Base-by-base conservation (phyloP, 2,329 filamentous ascomycete species). In the Lasiodiplodia sp. region DNA sequence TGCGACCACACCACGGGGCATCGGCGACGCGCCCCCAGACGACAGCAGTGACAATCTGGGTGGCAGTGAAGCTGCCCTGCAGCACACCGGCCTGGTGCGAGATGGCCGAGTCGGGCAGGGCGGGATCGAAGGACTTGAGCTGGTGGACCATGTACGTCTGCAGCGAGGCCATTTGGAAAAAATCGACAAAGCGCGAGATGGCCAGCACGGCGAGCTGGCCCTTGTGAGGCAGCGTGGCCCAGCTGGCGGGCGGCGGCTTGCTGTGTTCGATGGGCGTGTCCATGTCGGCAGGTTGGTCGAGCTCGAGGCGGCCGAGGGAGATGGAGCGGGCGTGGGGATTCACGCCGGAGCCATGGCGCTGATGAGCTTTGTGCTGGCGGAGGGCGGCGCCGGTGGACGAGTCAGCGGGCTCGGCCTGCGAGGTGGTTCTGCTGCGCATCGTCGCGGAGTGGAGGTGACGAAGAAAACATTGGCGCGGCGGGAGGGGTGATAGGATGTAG, bases 71-170 rank as follows among this genome's bases (percentile, higher is more conserved):
- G 21, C 78, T 75, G 40, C 79, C 80, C 68, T 80, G 79, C 18
- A 82, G 70, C 60, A 81, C 75, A 62, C 80, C 80, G 5, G 80
- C 78, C 69, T 82, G 80, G 70, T 81, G 79, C 31, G 80, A 79
- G 51, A 82, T 80, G 57, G 82, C 78, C 28, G 83, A 77, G 67
- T 87, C 84, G 18, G 85, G 82, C 16, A 86, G 77, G 12, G 73
- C 71, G 11, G 75, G 73, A 64, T 82, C 77, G 71, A 82, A 82
- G 67, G 78, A 80, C 71, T 79, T 79, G 23, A 82, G 74, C 72
- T 82, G 79, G 66, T 81, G 78, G 47, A 81, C 78, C 80, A 82
- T 82, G 74, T 79, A 81, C n/a, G 79, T 80, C 71, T 82, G 79
- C 18, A 82, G 72, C 6, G 80, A 79, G 7, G 80, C 80, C 79